phyloP scores from a whole-genome alignment of 75 land plant species.

The Cupressus sempervirens region DNA sequence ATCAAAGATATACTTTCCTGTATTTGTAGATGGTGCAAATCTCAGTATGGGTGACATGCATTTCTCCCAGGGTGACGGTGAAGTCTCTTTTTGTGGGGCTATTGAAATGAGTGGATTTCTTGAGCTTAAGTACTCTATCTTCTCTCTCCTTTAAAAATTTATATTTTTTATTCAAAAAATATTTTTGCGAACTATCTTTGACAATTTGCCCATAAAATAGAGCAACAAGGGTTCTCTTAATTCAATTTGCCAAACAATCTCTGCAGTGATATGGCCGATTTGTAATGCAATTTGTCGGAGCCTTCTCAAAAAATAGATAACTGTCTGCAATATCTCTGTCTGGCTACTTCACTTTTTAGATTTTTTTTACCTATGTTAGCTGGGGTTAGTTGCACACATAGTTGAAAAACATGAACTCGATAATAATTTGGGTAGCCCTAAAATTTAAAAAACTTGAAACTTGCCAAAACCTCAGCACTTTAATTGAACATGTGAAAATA shows the following conservation, averaged over 20 bases:
- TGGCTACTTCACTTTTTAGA: neutral
- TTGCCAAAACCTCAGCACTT: too few relatives aligned
- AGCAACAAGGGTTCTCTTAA: neutral
- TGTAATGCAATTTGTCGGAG: neutral
- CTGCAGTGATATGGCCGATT: neutral
- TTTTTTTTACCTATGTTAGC: too few relatives aligned
- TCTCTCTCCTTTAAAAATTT: neutral
- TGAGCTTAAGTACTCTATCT: slow-evolving; percentile 64
- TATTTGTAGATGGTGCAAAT: slow-evolving; percentile 88
- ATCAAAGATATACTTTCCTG: slow-evolving; percentile 85
- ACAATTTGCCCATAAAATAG: neutral
- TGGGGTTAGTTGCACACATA: too few relatives aligned
- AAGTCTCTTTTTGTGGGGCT: slow-evolving; percentile 89
- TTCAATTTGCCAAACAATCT: neutral
- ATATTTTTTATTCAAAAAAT: neutral
- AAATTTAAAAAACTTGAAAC: too few relatives aligned
- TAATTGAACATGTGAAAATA: too few relatives aligned
- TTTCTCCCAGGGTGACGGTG: slow-evolving; percentile 95
- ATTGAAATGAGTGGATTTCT: slow-evolving; percentile 97
- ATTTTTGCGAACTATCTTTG: neutral
- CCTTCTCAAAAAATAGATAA: neutral
- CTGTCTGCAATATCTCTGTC: neutral
- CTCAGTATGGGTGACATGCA: slow-evolving; percentile 94
- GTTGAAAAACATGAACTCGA: too few relatives aligned
- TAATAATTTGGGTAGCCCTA: too few relatives aligned